A percentile compares a stretch with the other conserved stretches of the same genome.
phyloP scores from a whole-genome alignment of 352 stramenopile genomes.

The Phytophthora europaea region DNA sequence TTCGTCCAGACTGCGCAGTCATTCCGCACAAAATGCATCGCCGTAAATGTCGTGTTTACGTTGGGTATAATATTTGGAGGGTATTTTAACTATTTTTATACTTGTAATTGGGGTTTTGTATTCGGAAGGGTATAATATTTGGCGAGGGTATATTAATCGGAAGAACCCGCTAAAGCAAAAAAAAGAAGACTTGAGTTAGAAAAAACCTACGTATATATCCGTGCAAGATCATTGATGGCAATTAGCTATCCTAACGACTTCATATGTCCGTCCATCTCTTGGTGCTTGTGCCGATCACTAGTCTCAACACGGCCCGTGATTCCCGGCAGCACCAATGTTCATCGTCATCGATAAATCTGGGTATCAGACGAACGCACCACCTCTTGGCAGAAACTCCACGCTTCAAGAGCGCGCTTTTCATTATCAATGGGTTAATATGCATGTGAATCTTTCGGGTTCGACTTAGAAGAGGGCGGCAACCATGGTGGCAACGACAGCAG shows the following conservation, averaged over 20 bases:
- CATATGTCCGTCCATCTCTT: too few species aligned
- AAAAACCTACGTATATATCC: too few species aligned
- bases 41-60: not conserved
- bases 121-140: too few species aligned
- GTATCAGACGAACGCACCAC: too few species aligned
- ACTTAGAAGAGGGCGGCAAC: slow-evolving; percentile 4
- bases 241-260: not conserved
- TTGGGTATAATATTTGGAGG: too few species aligned
- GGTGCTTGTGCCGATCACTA: too few species aligned
- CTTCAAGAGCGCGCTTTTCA: not conserved
- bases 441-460: not conserved
- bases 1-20: too few species aligned
- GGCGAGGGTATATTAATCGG: too few species aligned
- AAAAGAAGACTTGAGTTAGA: not conserved
- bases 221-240: not conserved
- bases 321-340: too few species aligned
- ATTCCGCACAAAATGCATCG: not conserved
- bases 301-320: too few species aligned
- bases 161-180: not conserved
- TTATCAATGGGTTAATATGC: not conserved
- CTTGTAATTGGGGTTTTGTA: too few species aligned
- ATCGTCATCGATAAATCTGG: too few species aligned
- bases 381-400: not conserved
- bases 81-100: not conserved
- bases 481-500: slow-evolving; percentile 3